These are phyloP conservation scores for Monosporascus cannonballus DNA, from an alignment of 2,329 filamentous ascomycete species.

Conservation along the genomic window DNA sequence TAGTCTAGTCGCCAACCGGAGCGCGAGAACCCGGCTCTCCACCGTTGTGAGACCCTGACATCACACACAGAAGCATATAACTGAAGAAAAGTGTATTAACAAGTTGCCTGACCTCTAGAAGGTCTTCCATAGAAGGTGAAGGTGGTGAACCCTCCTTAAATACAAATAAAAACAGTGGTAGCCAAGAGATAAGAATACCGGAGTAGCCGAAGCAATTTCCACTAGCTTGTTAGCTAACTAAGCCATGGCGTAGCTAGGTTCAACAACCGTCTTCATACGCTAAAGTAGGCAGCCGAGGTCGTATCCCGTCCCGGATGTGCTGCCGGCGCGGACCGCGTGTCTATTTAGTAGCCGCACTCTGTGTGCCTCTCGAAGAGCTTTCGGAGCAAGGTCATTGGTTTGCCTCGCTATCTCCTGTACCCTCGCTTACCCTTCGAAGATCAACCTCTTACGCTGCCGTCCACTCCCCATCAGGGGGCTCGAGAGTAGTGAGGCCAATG, in stretches of 20 bases:
- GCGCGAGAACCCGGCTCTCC: not conserved
- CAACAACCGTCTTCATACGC: not conserved
- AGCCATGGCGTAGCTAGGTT: no score
- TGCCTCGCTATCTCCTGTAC: not conserved
- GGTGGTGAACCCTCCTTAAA: no score
- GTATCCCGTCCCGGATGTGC: not conserved
- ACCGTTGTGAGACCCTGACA: no score
- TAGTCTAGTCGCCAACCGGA: not conserved
- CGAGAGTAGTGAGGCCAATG: no score
- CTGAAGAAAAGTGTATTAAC: no score
- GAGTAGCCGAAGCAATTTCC: no score
- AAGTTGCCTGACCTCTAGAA: no score
- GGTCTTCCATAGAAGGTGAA: no score
- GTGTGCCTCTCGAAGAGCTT: not conserved
- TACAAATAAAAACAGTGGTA: no score
- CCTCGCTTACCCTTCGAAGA: not conserved
- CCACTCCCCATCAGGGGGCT: not conserved
- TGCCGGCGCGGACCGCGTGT: not conserved
- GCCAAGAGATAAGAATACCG: no score
- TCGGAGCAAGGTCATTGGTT: not conserved
- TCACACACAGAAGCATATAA: no score
- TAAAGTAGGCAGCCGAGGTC: not conserved
- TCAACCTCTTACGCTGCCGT: not conserved
- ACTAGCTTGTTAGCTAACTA: no score
- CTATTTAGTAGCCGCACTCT: not conserved